Base-by-base conservation (phyloP, 2,329 filamentous ascomycete species). In the Xenoacremonium recifei region DNA sequence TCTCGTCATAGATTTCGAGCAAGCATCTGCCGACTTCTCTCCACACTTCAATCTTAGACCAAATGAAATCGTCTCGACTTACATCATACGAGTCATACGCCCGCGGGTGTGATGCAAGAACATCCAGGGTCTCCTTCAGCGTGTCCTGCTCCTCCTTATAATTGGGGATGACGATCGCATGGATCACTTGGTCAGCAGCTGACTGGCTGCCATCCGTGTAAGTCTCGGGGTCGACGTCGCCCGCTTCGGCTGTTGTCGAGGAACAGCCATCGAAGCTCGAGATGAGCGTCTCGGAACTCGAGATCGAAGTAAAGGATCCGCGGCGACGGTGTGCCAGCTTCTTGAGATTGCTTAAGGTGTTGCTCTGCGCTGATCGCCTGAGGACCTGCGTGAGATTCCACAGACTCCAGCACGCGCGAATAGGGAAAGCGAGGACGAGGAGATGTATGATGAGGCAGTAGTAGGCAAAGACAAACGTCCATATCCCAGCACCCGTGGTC, bases 111-210 rank as follows among this genome's bases (percentile, higher is more conserved):
- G 76, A 83, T 5, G 82, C 82, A 45, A 88, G 65, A 17, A 88
- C 84, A 30, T 82, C 78, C 16, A 89, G 65, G 0, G 85, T 88
- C 58, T 86, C 82, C 48, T 78, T 73, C 35, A 88, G 68, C 0
- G 80, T 85, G 44, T 85, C 80, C 42, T 82, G 67, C 42, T 87
- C 83, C 61, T 89, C 85, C 62, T 85, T 85, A 67, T 88, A 89
- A 57, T 87, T 87, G 15, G 85, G 85, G 32, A 89, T 72, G 49
- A 88, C 71, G 47, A 89, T 85, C 12, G 79, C 81, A 58, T 87
- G 82, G 21, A 85, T 66, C 41, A 85, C 64, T 18, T 67, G 67
- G 30, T 53, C 52, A 6, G 73, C 66, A n/a, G 65, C 57, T 1
- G 66, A 61, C 9, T 64, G 60, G 15, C 72, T 70, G 33, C 53